phyloP scores from a whole-genome alignment of 805 yeast genomes.

The Lipomyces yamadae region DNA sequence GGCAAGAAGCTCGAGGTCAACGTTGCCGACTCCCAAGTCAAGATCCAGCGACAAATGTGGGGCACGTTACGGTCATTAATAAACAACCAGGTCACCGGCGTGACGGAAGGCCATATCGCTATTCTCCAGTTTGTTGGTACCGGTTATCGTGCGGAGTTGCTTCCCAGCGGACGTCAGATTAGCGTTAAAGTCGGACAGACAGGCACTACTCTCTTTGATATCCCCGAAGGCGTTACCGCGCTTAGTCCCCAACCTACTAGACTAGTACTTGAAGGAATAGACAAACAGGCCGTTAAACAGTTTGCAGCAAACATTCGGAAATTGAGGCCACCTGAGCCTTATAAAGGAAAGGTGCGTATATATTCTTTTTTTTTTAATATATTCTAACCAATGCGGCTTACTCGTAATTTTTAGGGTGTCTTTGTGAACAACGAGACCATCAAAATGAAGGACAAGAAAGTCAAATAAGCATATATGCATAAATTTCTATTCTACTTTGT shows the following conservation, averaged over 20 bases:
- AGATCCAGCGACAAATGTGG: slow-evolving; percentile 87
- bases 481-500: not conserved
- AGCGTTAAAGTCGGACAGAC: slow-evolving; percentile 88
- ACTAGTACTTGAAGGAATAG: slow-evolving; percentile 80
- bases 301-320: slow-evolving; percentile 88
- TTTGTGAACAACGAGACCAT: slow-evolving; percentile 91
- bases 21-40: slow-evolving; percentile 61
- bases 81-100: slow-evolving; percentile 81
- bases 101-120: slow-evolving; percentile 88
- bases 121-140: slow-evolving; percentile 92
- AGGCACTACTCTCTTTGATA: slow-evolving; percentile 70
- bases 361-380: not conserved
- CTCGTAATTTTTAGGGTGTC: slow-evolving; percentile 59
- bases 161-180: slow-evolving; percentile 59
- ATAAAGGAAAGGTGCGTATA: slow-evolving; percentile 74
- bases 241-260: slow-evolving; percentile 84
- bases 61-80: slow-evolving; percentile 86
- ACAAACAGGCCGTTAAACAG: slow-evolving; percentile 82
- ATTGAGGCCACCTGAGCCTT: slow-evolving; percentile 95
- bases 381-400: not conserved
- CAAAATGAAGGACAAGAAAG: slow-evolving; percentile 87
- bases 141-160: slow-evolving; percentile 85
- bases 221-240: slow-evolving; percentile 79
- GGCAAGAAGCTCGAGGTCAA: slow-evolving; percentile 54
- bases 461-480: slow-evolving; percentile 59